A percentile compares a stretch with the other conserved stretches of the same genome.
These are phyloP conservation scores for Podospora bellae-mahoneyi DNA, from an alignment of 495 filamentous ascomycete species.

Conservation along the genomic window DNA sequence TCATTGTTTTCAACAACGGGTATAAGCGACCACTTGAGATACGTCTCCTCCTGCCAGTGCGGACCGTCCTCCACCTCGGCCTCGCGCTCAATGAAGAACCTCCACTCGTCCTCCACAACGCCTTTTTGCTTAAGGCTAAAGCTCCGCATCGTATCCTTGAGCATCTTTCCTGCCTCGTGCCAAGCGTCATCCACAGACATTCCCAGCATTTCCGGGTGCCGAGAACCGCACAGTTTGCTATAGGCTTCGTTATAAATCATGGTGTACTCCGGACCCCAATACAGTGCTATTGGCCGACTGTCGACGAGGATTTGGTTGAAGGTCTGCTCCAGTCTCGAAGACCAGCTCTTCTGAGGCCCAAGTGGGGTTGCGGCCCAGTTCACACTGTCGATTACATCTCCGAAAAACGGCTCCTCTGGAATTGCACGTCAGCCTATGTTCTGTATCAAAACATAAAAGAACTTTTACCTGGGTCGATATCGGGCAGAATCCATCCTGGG, in stretches of 20 bases:
- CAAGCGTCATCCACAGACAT: conserved; percentile 38
- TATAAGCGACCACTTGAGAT: conserved; percentile 60
- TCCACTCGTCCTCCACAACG: conserved; percentile 37
- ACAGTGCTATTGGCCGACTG: conserved; percentile 59
- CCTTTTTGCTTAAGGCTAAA: conserved; percentile 24
- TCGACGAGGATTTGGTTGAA: conserved; percentile 60
- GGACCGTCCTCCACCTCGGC: conserved; percentile 34
- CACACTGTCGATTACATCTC: conserved; percentile 33
- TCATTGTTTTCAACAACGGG: conserved; percentile 54
- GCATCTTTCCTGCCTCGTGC: conserved; percentile 32
- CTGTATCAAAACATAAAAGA: not conserved
- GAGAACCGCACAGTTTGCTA: conserved; percentile 37
- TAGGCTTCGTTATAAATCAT: conserved; percentile 47
- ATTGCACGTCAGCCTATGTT: not conserved
- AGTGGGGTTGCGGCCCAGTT: conserved; percentile 60
- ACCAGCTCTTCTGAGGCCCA: conserved; percentile 59
- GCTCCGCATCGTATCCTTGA: conserved; percentile 33
- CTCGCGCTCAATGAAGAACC: conserved; percentile 45
- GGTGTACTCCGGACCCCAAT: conserved; percentile 45
- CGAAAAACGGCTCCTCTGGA: conserved; percentile 33
- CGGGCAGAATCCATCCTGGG: conserved; percentile 33
- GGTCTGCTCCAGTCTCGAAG: conserved; percentile 53
- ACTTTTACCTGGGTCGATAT: conserved; percentile 29
- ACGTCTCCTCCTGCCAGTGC: conserved; percentile 57
- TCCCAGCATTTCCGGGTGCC: conserved; percentile 39